Evolutionary conservation across 2,329 filamentous ascomycete genomes (phyloP), one percentile per base, ranked within the genome.

Genomic region (Apiospora saccharicola): DNA sequence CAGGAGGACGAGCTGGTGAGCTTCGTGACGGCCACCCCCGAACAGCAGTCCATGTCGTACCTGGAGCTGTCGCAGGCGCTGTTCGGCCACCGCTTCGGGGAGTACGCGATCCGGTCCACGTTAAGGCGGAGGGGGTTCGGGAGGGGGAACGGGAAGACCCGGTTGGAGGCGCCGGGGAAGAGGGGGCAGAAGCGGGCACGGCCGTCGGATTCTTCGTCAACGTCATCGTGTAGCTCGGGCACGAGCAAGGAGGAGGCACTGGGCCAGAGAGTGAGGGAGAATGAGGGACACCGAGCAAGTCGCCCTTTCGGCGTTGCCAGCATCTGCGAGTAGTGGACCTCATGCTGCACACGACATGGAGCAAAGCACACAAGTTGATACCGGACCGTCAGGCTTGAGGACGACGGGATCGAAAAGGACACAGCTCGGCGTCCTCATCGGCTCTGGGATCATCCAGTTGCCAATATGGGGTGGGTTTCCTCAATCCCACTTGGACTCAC

Each of bases 21-120:
- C 34, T 64, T n/a, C 34, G 57, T 64, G 19, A 64, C 57, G 10
- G 57, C 57, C 57, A 64, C 13, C 57, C 4, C 4, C 34, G 57
- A 41, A 19, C 57, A 64, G 4, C 57, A 64, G 57, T n/a, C 57
- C 57, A 64, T 41, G 57, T 64, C 57, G 34, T 64, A 64, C 57
- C 57, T 64, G 7, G 57, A 64, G 57, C 57, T 64, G 34, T 41
- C 57, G 8, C 57, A n/a, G 34, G 57, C 12, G 19, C 57, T 64
- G 19, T 64, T 64, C 22, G 57, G 57, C 4, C 57, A 41, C 10
- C 13, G 19, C 4, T 64, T 64, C 22, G 57, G 57, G 3, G 57
- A 64, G 57, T 64, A 64, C 57, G 57, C 57, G 19, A 64, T 64
- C 22, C 57, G 57, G 10, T 64, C 57, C 19, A 64, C 57, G 10